Percentiles rank a stretch among this genome's conserved stretches.
phyloP scores from a whole-genome alignment of 2,329 filamentous ascomycete species.

The Nemania sp. region DNA sequence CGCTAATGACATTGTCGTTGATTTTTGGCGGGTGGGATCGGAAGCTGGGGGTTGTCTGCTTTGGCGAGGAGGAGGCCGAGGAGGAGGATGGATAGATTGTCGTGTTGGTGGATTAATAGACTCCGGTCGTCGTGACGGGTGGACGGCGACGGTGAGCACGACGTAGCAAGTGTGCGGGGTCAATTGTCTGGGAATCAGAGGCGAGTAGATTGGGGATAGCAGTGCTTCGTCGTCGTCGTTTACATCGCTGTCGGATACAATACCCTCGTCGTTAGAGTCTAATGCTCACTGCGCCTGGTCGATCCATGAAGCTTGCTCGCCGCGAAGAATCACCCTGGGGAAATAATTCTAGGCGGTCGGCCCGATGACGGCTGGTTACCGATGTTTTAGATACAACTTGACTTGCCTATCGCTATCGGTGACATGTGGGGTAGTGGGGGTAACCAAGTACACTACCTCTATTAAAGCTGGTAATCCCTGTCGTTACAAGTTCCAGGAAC shows the following conservation, averaged over 20 bases:
- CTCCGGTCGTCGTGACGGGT: not conserved
- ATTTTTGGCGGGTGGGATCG: too few species aligned
- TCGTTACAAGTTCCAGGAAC: not conserved
- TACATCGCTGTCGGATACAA: not conserved
- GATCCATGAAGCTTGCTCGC: too few species aligned
- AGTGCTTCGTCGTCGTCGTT: too few species aligned
- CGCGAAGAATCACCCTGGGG: too few species aligned
- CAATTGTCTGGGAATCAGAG: not conserved
- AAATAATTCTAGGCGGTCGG: slow-evolving; percentile 12
- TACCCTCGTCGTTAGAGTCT: not conserved
- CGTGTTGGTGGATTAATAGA: not conserved
- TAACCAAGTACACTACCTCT: not conserved
- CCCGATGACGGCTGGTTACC: slow-evolving; percentile 13
- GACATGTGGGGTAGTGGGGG: not conserved
- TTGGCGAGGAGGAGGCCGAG: slow-evolving; percentile 4
- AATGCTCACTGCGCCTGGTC: slow-evolving; percentile 3
- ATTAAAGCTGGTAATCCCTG: not conserved
- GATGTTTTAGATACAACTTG: too few species aligned
- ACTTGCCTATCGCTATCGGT: slow-evolving; percentile 17
- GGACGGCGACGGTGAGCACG: not conserved
- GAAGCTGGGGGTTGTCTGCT: too few species aligned
- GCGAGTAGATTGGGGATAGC: too few species aligned
- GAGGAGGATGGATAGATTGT: not conserved
- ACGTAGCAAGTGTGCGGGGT: not conserved
- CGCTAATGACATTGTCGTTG: slow-evolving; percentile 33